phyloP scores from a whole-genome alignment of 805 yeast species.

The Diddensiella santjacobensis region DNA sequence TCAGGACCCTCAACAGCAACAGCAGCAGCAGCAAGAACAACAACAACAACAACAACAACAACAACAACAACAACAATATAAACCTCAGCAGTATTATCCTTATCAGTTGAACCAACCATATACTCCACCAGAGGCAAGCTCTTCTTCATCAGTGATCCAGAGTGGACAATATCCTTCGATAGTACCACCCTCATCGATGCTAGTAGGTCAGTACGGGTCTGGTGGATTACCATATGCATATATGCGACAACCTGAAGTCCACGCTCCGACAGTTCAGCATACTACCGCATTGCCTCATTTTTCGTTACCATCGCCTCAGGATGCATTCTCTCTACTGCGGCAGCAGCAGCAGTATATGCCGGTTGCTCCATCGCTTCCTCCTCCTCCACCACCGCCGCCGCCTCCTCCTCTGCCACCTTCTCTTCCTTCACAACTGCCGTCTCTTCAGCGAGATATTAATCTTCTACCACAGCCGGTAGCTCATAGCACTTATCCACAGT shows the following conservation, averaged over 20 bases:
- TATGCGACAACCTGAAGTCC: conserved; percentile 7
- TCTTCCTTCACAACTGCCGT: conserved; percentile 3
- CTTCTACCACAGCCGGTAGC: conserved; percentile 1
- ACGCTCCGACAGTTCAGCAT: not conserved
- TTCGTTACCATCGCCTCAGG: not conserved
- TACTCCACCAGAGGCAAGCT: not conserved
- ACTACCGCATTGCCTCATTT: conserved; percentile 6
- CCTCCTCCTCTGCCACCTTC: conserved; percentile 8
- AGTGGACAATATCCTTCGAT: conserved; percentile 9
- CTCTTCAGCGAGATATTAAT: not conserved
- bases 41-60: not conserved
- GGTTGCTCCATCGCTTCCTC: conserved; percentile 4
- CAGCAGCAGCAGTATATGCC: conserved; percentile 5
- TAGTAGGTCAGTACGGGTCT: not conserved
- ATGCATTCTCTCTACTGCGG: not conserved
- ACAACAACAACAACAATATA: not conserved
- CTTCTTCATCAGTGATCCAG: not conserved
- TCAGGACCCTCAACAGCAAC: conserved; percentile 10
- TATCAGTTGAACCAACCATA: not conserved
- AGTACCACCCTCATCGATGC: conserved; percentile 1
- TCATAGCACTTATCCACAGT: not conserved
- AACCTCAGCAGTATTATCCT: not conserved
- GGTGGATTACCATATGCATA: not conserved
- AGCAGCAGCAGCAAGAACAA: conserved; percentile 5
- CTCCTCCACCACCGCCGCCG: conserved; percentile 5